Evolutionary conservation across 2,329 filamentous ascomycete species (phyloP).

Genomic region (Ophiostoma triangulosporum): DNA sequence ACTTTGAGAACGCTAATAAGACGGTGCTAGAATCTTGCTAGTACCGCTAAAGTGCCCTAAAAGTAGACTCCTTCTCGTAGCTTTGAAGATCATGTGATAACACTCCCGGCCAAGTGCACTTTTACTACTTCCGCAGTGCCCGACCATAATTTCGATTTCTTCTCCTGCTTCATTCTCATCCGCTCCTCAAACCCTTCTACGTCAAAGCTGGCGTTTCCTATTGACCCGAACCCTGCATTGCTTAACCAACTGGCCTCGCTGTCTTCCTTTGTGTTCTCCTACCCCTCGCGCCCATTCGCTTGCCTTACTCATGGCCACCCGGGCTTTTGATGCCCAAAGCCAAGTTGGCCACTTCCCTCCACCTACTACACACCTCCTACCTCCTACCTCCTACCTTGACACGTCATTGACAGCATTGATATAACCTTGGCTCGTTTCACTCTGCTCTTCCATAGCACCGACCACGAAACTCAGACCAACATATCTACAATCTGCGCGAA

Average conservation of each 20-base stretch:
- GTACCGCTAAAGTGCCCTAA: no score
- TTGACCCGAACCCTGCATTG: neutral
- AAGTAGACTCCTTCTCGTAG: no score
- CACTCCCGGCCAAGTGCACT: no score
- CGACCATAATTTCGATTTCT: neutral
- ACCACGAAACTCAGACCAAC: neutral
- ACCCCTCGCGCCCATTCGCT: neutral
- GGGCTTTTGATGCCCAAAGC: constrained; percentile 3
- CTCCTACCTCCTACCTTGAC: neutral
- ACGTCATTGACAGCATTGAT: neutral
- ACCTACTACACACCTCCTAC: neutral
- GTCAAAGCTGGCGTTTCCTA: neutral
- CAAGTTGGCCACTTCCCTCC: constrained; percentile 1
- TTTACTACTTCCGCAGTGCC: no score
- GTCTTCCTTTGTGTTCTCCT: neutral
- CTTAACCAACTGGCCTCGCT: neutral
- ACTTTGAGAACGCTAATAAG: no score
- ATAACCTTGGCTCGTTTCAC: no score
- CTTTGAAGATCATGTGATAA: no score
- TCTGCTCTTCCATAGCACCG: neutral
- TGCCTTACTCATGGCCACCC: no score
- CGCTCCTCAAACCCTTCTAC: neutral
- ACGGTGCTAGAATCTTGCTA: no score
- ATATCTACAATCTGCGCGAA: neutral
- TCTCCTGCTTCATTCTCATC: constrained; percentile 2